Evolutionary conservation across 2,329 filamentous ascomycete genomes (phyloP).

Genomic region (Cladosporium sp.): DNA sequence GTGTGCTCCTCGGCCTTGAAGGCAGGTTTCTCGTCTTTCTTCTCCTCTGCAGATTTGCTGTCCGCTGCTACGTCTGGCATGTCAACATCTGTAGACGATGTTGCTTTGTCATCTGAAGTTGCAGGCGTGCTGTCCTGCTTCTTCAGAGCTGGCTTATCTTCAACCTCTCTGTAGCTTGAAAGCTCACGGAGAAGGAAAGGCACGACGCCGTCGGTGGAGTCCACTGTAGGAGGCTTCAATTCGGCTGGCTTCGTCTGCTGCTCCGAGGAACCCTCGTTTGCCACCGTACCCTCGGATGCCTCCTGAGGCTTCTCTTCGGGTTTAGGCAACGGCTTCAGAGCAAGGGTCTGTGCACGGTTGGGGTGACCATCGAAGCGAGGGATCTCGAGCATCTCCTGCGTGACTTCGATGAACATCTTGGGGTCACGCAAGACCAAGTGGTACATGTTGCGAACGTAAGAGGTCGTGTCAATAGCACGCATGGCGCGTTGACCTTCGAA

Average conservation of each 20-base stretch:
- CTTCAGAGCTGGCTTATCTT: conserved; percentile 66
- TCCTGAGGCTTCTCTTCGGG: conserved; percentile 5
- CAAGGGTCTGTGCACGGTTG: conserved; percentile 50
- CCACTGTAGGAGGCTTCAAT: conserved; percentile 75
- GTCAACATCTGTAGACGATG: conserved; percentile 45
- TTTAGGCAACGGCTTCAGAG: conserved; percentile 39
- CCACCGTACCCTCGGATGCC: conserved; percentile 39
- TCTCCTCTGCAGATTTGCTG: conserved; percentile 36
- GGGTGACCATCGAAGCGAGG: conserved; percentile 54
- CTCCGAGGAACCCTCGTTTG: conserved; percentile 19
- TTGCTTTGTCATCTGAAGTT: conserved; percentile 28
- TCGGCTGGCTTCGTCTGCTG: conserved; percentile 64
- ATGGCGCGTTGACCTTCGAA: conserved; percentile 53
- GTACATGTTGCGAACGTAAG: conserved; percentile 72
- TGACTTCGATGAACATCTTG: conserved; percentile 79
- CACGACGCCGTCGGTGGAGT: conserved; percentile 90
- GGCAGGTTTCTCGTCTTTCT: conserved; percentile 64
- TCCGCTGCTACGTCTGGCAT: conserved; percentile 40
- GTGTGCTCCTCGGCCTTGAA: conserved; percentile 94
- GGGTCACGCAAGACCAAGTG: conserved; percentile 77
- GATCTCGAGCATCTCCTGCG: conserved; percentile 78
- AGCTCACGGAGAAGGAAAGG: conserved; percentile 92
- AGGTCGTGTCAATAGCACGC: conserved; percentile 61
- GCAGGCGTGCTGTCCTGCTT: conserved; percentile 41
- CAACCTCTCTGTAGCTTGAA: conserved; percentile 85